Conservation (phyloP, 768 basidiomycete species). For the Pleurotus cornucopiae region DNA sequence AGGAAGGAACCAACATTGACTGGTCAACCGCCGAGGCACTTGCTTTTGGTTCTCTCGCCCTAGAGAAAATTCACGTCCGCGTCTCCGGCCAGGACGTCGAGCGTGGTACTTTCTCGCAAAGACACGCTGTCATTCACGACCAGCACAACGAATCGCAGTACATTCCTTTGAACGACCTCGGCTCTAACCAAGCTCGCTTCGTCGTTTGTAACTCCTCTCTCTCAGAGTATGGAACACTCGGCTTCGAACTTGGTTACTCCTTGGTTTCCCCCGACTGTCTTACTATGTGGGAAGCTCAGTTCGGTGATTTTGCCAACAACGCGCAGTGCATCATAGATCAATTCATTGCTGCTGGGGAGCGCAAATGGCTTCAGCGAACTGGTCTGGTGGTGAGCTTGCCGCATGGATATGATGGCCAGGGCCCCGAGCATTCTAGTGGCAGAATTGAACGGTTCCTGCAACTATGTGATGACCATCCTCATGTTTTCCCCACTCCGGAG, state of each 20-base stretch:
- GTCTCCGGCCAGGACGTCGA: conserved; percentile 98
- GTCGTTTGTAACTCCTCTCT: conserved; percentile 96
- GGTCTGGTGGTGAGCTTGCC: conserved; percentile 87
- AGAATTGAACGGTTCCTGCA: conserved; percentile 96
- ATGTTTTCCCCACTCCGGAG: conserved; percentile 81
- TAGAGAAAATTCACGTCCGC: conserved; percentile 92
- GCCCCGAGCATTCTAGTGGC: conserved; percentile 96
- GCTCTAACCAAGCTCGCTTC: conserved; percentile 85
- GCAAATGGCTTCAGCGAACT: conserved; percentile 95
- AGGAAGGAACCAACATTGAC: conserved; percentile 90
- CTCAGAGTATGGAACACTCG: conserved; percentile 91
- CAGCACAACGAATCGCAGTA: conserved; percentile 91
- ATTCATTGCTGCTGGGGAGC: conserved; percentile 95
- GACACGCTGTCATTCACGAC: conserved; percentile 96
- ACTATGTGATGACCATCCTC: conserved; percentile 95
- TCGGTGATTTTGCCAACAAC: conserved; percentile 97
- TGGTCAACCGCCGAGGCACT: conserved; percentile 99
- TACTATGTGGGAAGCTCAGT: conserved; percentile 98
- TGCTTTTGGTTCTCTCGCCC: conserved; percentile 88
- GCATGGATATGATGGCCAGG: conserved; percentile 98
- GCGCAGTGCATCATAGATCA: conserved; percentile 99
- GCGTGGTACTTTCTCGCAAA: conserved; percentile 97
- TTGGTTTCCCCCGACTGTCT: conserved; percentile 91
- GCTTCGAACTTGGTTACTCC: conserved; percentile 98
- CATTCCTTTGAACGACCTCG: conserved; percentile 84